phyloP scores from a whole-genome alignment of 2,329 filamentous ascomycete species.

The Tolypocladium cylindrosporum region DNA sequence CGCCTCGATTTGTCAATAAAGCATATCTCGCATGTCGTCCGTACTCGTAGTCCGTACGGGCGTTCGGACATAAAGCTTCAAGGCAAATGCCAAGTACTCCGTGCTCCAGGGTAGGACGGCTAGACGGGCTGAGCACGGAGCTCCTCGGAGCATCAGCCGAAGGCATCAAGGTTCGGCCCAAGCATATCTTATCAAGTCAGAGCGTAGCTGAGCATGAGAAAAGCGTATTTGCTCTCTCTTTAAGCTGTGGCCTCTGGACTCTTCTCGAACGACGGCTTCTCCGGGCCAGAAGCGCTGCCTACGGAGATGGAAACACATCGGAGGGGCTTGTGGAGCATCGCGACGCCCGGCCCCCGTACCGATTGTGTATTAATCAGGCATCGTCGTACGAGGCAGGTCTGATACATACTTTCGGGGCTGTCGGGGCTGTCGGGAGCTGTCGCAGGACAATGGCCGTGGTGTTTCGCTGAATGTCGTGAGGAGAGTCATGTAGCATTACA shows the following conservation, averaged over 20 bases:
- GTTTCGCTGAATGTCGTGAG: background rate
- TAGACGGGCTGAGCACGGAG: too few species aligned
- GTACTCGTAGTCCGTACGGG: too few species aligned
- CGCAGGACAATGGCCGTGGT: background rate
- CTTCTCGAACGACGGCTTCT: background rate
- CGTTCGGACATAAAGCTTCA: too few species aligned
- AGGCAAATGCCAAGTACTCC: too few species aligned
- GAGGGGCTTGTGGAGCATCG: background rate
- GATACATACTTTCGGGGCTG: background rate
- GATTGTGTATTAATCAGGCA: background rate
- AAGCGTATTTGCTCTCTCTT: background rate
- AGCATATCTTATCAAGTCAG: background rate
- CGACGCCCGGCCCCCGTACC: background rate
- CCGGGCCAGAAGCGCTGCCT: background rate
- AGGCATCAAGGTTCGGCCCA: background rate
- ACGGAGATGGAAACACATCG: background rate
- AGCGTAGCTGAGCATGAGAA: too few species aligned
- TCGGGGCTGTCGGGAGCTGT: background rate
- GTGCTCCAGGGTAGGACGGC: background rate
- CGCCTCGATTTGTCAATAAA: too few species aligned
- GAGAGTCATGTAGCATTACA: background rate
- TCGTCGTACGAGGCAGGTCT: background rate
- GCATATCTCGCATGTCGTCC: too few species aligned
- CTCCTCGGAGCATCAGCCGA: background rate
- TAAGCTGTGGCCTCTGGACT: too few species aligned